A percentile compares a stretch with the other conserved stretches of the same genome.
These are phyloP conservation scores for Mycena leptocephala DNA, from an alignment of 768 basidiomycete species.

Conservation along the genomic window DNA sequence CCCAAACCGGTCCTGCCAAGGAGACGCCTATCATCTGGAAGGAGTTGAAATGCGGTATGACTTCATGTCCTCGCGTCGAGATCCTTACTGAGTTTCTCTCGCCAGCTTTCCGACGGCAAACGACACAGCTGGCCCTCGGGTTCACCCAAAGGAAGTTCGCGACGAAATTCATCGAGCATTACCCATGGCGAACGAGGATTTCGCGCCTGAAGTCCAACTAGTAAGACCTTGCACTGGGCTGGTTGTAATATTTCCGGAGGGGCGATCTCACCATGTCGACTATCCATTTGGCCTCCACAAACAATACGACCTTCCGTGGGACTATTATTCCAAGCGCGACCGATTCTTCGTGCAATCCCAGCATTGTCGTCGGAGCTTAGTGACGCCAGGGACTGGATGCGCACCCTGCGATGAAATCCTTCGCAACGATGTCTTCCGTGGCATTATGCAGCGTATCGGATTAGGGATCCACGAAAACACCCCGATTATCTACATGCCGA, in stretches of 20 bases:
- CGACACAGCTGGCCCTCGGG: neutral
- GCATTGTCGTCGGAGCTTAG: neutral
- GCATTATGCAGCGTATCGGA: constrained; percentile 37
- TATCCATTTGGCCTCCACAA: constrained; percentile 13
- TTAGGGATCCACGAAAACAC: constrained; percentile 35
- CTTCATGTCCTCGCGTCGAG: too few relatives aligned
- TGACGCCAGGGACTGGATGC: neutral
- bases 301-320: neutral
- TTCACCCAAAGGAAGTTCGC: neutral
- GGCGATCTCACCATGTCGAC: neutral
- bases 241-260: neutral
- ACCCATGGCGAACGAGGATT: neutral
- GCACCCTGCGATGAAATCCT: too few relatives aligned
- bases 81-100: too few relatives aligned
- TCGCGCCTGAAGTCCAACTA: neutral
- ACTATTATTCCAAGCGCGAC: constrained; percentile 1
- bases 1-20: too few relatives aligned
- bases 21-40: too few relatives aligned
- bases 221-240: neutral
- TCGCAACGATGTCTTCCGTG: constrained; percentile 16
- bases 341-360: neutral
- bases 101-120: neutral
- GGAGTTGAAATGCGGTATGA: too few relatives aligned
- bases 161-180: neutral
- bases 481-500: constrained; percentile 24